Base-by-base conservation (phyloP, 2,329 filamentous ascomycete species). In the Didymella glomerata region DNA sequence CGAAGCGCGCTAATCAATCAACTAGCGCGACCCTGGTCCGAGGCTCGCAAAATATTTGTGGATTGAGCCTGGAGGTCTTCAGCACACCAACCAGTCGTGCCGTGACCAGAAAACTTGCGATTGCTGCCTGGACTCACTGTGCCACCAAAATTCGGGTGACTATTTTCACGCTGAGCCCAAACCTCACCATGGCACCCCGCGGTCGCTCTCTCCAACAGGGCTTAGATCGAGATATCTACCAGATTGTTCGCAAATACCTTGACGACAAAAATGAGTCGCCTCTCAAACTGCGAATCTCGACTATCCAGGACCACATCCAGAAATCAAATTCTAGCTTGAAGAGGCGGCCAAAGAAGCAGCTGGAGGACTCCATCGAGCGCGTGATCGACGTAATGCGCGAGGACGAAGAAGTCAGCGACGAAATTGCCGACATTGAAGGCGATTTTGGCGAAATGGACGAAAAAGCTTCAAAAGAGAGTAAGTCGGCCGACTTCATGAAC, bases 311-410 rank as follows among this genome's bases (percentile, higher is more conserved):
- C 38, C 86, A 86, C 58, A 92, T 98, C 62, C 91, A 93, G 68
- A 81, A 83, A 49, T 97, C 93, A 14, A 97, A 97, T 75, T 96
- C 93, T 0, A 93, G 90, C 52, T 79, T 98, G 22, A 92, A 91
- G 63, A 84, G 95, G 22, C 88, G 90, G 66, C 92, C 92, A 38
- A 96, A 95, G 76, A 89, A 88, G 61, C 82, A 90, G 0, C 80
- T 98, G 1, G 91, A 97, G 75, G 91, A 95, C 63, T 90, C 90
- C 34, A 92, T 98, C 63, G 92, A 96, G 62, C 84, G 92, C 8
- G 92, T 93, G 0, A 80, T 97, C 16, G 85, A 88, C 8, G 86
- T 92, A 18, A 81, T 94, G 5, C 89, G 88, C 54, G 80, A 83
- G 64, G 86, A 91, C 65, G 85, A 88, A 60, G 46, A 65, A 22